phyloP scores from a whole-genome alignment of 2,329 filamentous ascomycete species.

The Dactylellina drechsleri region DNA sequence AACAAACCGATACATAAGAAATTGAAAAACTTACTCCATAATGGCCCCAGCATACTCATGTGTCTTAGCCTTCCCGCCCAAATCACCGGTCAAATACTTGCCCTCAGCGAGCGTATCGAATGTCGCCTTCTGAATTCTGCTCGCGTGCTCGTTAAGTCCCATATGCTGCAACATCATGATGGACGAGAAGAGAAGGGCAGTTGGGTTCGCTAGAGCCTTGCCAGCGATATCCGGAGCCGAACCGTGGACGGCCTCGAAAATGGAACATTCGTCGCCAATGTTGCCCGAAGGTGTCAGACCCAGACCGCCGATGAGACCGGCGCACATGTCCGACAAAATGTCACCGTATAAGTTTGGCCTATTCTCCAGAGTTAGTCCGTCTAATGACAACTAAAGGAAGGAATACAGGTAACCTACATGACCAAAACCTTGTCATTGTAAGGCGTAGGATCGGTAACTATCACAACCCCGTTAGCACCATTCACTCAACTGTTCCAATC shows the following conservation, averaged over 20 bases:
- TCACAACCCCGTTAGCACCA: slow-evolving; percentile 1
- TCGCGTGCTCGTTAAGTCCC: slow-evolving; percentile 84
- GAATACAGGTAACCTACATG: slow-evolving; percentile 64
- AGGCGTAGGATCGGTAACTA: slow-evolving; percentile 76
- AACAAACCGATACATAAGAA: not conserved
- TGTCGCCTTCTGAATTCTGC: slow-evolving; percentile 90
- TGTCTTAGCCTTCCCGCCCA: slow-evolving; percentile 96
- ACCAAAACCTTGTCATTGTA: slow-evolving; percentile 99
- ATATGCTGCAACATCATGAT: slow-evolving; percentile 99
- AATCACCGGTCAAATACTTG: slow-evolving; percentile 93
- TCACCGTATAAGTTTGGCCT: slow-evolving; percentile 98
- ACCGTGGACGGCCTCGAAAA: slow-evolving; percentile 99
- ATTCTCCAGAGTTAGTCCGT: slow-evolving; percentile 4
- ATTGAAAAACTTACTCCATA: slow-evolving; percentile 68
- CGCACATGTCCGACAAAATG: slow-evolving; percentile 99
- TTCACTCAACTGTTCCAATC: not conserved
- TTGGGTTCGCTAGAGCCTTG: slow-evolving; percentile 96
- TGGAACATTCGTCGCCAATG: slow-evolving; percentile 98
- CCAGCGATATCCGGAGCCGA: slow-evolving; percentile 96
- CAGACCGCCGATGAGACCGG: slow-evolving; percentile 95
- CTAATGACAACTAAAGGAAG: too few relatives aligned
- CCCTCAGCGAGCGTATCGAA: slow-evolving; percentile 96
- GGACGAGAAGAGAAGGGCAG: slow-evolving; percentile 90
- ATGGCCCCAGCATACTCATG: slow-evolving; percentile 93
- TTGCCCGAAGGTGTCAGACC: slow-evolving; percentile 97